Base-by-base conservation (phyloP, 208 protist species). In the Porcisia deanei region DNA sequence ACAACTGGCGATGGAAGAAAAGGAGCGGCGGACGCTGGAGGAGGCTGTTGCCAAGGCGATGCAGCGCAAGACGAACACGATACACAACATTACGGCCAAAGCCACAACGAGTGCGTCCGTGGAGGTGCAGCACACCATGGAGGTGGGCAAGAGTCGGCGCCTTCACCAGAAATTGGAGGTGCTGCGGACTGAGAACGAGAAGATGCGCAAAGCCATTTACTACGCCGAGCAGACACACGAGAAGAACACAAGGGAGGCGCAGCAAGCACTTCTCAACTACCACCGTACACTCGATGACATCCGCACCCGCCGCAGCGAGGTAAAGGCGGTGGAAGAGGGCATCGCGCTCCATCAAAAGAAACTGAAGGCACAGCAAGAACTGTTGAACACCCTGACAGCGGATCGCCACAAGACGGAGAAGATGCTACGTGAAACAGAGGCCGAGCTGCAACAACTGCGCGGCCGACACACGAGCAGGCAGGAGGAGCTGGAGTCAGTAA, bases 391-490 rank as follows among this genome's bases (percentile, higher is more conserved):
- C 49, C 97, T 99, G n/a, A 86, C 90, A 20, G 83, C 91, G 9
- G 98, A 99, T 78, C 89, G 99, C 64, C 99, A 99, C 73, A 86
- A 98, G 1, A 99, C 98, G 45, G 98, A 98, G 58, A 99, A 99
- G 86, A 97, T 98, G 73, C 82, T 99, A 41, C 93, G 98, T 58
- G 97, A 99, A 77, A 93, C 95, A 22, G 95, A 99, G 72, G 86
- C 96, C n/a, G 98, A 99, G 84, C 95, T 98, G 58, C 78, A 75
- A 53, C 96, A 98, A 73, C 89, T 99, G 79, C 94, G 96, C 69
- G 81, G 96, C 63, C 97, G 98, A 58, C 98, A 99, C 81, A 86
- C 91, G 22, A 85, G 92, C 58, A 98, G 99, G 86, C 85, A 93
- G 39, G 98, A 99, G 49, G 96, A 99, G 72, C 97, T 99, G 37